Base-by-base conservation (phyloP, 2,329 filamentous ascomycete species). In the Claviceps purpurea region DNA sequence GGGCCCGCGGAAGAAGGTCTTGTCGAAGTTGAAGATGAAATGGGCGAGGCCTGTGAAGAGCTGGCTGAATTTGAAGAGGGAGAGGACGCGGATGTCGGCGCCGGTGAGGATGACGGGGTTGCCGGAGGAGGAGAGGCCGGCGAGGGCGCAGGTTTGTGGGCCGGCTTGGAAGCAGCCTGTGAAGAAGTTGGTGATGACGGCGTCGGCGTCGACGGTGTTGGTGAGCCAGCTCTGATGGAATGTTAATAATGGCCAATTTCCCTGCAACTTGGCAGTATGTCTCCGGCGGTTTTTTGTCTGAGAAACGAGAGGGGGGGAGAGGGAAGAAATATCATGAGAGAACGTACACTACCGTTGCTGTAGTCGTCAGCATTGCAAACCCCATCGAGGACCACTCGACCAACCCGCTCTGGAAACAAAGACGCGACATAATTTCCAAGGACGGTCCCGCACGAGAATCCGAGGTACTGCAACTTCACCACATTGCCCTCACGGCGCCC, bases 391-490 rank as follows among this genome's bases (percentile, higher is more conserved):
- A 74, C 62, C 50, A 76, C 59, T 14, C 71, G 65, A 0, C 65
- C 70, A 8, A 75, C 58, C 3, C 66, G 60, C 0, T 57, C 64
- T 0, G 66, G 65, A 37, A 64, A 69, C 61, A 69, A 60, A 34
- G 65, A 63, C 2, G 65, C 63, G 55, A 68, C 66, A 34, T 63
- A 64, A 42, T 66, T 66, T 1, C 67, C 67, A 0, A 69, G 58
- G 0, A 65, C 18, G 2, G 64, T 67, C 16, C 66, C 65, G 18
- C 78, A 78, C 5, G 72, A 75, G 50, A 77, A 70, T 0, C 75
- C 74, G 64, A 73, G 70, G 56, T 75, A 78, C 57, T 72, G 70
- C 34, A 77, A 56, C 11, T 58, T 43, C 2, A 55, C 53, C 1
- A 57, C 50, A 24, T 58, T 41, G 18, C 49, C 51, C 5, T 44